Conservation (phyloP, 768 basidiomycete genomes). For the Xerocomus potaroensis region DNA sequence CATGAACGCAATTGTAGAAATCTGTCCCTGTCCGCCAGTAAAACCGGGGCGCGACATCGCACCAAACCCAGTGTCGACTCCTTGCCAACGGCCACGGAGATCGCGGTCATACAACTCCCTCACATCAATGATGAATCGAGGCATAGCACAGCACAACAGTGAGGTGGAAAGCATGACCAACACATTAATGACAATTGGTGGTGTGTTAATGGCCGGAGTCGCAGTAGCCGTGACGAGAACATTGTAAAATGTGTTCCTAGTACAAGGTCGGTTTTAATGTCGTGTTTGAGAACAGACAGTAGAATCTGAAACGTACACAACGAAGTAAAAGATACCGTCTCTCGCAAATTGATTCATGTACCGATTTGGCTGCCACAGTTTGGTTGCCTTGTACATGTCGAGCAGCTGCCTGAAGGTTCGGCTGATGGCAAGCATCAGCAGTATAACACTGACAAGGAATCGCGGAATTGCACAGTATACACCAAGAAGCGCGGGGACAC, state of each 20-base stretch:
- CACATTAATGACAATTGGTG: not conserved
- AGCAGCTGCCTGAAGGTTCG: not conserved
- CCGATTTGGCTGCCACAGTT: not conserved
- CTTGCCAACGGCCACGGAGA: not conserved
- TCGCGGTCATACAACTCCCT: conserved; percentile 2
- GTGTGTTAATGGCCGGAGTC: not conserved
- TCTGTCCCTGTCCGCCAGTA: not conserved
- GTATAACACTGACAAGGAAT: not conserved
- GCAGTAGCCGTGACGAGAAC: not conserved
- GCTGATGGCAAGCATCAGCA: not conserved
- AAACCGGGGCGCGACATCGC: not conserved
- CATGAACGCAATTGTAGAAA: not conserved
- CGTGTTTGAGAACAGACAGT: not conserved
- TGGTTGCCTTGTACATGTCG: conserved; percentile 1
- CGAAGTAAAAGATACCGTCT: conserved; percentile 9
- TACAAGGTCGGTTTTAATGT: not conserved
- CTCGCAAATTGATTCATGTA: not conserved
- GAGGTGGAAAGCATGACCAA: not conserved
- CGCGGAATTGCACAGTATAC: not conserved
- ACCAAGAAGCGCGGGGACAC: not conserved
- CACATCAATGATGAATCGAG: not conserved
- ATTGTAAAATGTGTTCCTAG: not conserved
- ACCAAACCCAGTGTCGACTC: not conserved
- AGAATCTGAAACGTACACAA: conserved; percentile 27
- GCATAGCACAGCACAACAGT: not conserved